Evolutionary conservation across 495 filamentous ascomycete genomes (phyloP), one percentile per base, ranked within the genome.

Genomic region (Hypoxylon trugodes): DNA sequence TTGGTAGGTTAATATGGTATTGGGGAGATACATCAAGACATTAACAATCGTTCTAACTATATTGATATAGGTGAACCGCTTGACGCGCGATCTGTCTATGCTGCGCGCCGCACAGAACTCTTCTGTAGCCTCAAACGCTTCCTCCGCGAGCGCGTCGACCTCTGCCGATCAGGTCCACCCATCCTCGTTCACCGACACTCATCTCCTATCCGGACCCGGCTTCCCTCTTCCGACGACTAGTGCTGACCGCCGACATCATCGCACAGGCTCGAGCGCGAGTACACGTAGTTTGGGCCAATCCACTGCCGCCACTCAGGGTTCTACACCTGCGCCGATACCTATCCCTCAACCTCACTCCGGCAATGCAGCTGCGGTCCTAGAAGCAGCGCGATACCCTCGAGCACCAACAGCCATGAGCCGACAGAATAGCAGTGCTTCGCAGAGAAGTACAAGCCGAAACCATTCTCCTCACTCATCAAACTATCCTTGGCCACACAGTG

Each of bases 21-120:
- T 22, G 13, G 36, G 10, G 4, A 4, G 18, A 24, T 25, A 5
- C 13, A 3, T 55, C 49, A 9, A 18, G 25, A 33, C 19, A 12
- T 21, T 8, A 1, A 40, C 16, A 2, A 4, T 30, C 69, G 6
- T 43, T n/a, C 49, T 66, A 56, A 52, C 46, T 22, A 0, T 19
- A 9, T 26, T 7, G 22, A 8, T 28, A 2, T 55, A 96, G 92
- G 90, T 96, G 40, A 97, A 97, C 76, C 91, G 92, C 41, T 84
- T 97, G 48, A 94, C 91, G 1, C 87, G 93, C 52, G 93, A 97
- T 69, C 87, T 97, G 42, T 84, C 86, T 9, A 73, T 87, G 33
- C 87, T 97, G 35, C 89, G 93, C 54, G 85, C 85, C 33, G 88
- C 91, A 36, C 89, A 91, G 61, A 92, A 91, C 64, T 87, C 89